These are phyloP conservation scores for Phytomonas francai DNA, from an alignment of 208 protist species.

Conservation along the genomic window DNA sequence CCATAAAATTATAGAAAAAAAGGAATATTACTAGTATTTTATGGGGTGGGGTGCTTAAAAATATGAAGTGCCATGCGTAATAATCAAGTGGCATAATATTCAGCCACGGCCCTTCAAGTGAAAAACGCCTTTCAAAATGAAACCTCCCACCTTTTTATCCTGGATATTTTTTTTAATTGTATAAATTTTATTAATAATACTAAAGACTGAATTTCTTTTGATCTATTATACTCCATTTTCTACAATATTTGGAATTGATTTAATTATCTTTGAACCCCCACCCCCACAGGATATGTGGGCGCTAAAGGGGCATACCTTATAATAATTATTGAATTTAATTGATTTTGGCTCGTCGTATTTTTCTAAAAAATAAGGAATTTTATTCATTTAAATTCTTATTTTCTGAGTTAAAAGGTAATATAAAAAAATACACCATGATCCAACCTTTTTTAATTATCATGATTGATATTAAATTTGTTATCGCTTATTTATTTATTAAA, in stretches of 20 bases:
- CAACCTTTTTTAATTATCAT: background rate
- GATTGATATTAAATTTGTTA: background rate
- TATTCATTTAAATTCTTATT: background rate
- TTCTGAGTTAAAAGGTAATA: background rate
- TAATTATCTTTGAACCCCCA: too few species aligned
- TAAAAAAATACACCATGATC: background rate
- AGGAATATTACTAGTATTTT: background rate
- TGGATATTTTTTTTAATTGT: too few species aligned
- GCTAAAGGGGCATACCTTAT: conserved; percentile 1
- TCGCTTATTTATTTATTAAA: background rate
- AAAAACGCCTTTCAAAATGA: too few species aligned
- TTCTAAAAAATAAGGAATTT: conserved; percentile 1
- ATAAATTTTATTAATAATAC: too few species aligned
- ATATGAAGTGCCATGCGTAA: too few species aligned
- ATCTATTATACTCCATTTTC: too few species aligned
- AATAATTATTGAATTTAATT: background rate
- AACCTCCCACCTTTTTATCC: too few species aligned
- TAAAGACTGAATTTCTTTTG: too few species aligned
- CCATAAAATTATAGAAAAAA: background rate
- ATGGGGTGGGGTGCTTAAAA: background rate
- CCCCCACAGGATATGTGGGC: too few species aligned
- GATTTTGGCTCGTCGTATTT: conserved; percentile 1
- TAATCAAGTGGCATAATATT: too few species aligned
- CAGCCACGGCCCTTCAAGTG: too few species aligned
- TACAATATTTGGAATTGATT: too few species aligned